These are phyloP conservation scores for Erigeron canadensis DNA, from an alignment of 129 eudicot genomes.

Conservation along the genomic window DNA sequence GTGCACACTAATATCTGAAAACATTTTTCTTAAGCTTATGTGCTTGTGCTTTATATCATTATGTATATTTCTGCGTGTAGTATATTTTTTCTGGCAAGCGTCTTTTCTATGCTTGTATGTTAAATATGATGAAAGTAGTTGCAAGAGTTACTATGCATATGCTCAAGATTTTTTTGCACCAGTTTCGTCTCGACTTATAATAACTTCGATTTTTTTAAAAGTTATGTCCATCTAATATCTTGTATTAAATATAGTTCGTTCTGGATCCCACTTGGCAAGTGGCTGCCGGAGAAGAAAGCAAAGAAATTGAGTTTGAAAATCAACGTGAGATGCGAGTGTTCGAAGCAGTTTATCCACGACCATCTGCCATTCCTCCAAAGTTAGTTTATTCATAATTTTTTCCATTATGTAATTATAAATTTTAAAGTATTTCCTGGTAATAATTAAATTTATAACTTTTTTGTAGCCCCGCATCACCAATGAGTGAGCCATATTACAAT, in stretches of 20 bases:
- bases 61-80: no score
- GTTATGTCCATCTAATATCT: neutral
- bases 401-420: neutral
- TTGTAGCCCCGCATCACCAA: conserved; percentile 57
- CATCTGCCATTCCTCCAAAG: conserved; percentile 81
- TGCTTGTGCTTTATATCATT: no score
- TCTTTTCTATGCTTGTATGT: no score
- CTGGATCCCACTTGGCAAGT: conserved; percentile 68
- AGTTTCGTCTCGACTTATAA: no score
- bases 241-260: conserved; percentile 47
- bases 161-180: no score
- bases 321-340: conserved; percentile 79
- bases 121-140: no score
- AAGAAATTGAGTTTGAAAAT: conserved; percentile 55
- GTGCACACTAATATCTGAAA: no score
- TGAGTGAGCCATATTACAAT: conserved; percentile 33
- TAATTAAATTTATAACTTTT: neutral
- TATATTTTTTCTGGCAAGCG: no score
- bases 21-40: no score
- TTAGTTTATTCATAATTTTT: conserved; percentile 22
- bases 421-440: neutral
- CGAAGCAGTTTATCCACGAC: conserved; percentile 90
- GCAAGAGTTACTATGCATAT: no score
- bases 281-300: conserved; percentile 86
- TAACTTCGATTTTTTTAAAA: neutral